phyloP scores from a whole-genome alignment of 768 basidiomycete genomes.

The Exsudoporus frostii region DNA sequence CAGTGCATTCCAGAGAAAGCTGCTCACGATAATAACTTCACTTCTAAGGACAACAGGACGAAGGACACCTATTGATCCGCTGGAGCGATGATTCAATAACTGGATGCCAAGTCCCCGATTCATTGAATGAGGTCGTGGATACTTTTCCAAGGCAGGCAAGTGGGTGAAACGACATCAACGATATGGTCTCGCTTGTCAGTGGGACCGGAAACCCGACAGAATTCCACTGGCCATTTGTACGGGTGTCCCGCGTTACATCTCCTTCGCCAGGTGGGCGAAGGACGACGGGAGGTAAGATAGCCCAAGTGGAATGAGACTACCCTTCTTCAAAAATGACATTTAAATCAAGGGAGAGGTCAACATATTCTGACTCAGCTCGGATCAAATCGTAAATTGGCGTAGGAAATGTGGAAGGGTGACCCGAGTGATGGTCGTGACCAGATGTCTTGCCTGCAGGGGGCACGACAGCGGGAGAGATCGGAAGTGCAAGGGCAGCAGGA shows the following conservation, averaged over 20 bases:
- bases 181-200: neutral
- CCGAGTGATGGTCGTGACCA: neutral
- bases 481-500: too few relatives aligned
- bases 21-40: neutral
- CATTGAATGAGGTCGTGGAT: neutral
- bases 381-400: neutral
- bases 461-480: too few relatives aligned
- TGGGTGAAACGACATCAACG: neutral
- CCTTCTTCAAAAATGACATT: neutral
- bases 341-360: neutral
- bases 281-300: neutral
- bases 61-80: neutral
- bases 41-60: neutral
- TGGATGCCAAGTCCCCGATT: neutral
- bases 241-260: too few relatives aligned
- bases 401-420: neutral
- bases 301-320: neutral
- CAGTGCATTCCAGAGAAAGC: neutral
- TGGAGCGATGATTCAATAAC: neutral
- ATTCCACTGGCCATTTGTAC: neutral
- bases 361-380: neutral
- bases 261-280: too few relatives aligned
- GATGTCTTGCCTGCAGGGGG: neutral
- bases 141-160: neutral
- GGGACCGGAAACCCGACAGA: neutral